Evolutionary conservation across 495 filamentous ascomycete genomes (phyloP), one percentile per base, ranked within the genome.

Genomic region (Hyaloscypha finlandica): DNA sequence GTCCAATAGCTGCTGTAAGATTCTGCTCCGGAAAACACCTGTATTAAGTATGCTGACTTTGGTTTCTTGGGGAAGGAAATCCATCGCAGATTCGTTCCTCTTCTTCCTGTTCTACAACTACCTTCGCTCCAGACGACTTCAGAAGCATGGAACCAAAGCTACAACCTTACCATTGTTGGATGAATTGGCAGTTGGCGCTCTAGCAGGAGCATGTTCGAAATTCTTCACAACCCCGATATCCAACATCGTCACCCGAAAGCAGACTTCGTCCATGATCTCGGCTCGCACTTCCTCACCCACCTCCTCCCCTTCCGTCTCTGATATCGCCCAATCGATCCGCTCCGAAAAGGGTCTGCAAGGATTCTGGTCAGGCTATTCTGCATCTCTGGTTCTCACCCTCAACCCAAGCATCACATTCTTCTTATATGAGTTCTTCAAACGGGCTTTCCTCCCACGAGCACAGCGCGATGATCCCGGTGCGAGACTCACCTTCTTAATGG

Each of bases 281-380:
- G 29, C 59, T 29, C 67, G 55, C 56, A 53, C 65, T 45, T 16
- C 61, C 59, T 48, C 65, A 42, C 8, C 48, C 19, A 42, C 64
- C 33, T 31, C 55, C 12, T 71, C 75, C 16, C 68, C 74, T 0
- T 84, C 78, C 22, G 84, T 88, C 3, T 75, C 79, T 3, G 82
- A 89, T 30, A 92, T 92, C 53, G 82, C 89, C 20, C 75, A 77
- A 3, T 79, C 85, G 45, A 94, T 97, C 59, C 76, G 79, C 12
- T 64, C 77, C 2, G 91, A 95, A 73, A 90, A 91, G 71, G 94
- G 93, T 0, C 60, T 94, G 8, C 71, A 74, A 25, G 93, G 93
- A 0, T 91, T 97, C 69, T 97, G 94, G 94, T 91, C 92, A 0
- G 94, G 94, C 3, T 97, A 97, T 77, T 90, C 90, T 14, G 93